Evolutionary conservation across 768 basidiomycete genomes (phyloP), one percentile per base, ranked within the genome.

Genomic region (Polyporus arcularius): DNA sequence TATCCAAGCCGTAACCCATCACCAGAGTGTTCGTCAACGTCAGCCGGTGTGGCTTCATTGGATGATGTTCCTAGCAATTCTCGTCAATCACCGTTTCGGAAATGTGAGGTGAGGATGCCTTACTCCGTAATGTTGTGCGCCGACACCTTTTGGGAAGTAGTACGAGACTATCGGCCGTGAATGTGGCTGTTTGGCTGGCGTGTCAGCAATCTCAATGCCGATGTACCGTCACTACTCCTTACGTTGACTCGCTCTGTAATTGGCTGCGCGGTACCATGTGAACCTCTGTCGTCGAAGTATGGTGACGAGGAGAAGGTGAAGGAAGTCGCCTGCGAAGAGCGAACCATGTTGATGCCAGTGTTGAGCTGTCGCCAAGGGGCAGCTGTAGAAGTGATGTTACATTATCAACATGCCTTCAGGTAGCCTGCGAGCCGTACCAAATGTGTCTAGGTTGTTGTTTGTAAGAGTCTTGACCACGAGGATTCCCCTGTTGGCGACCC

Each of bases 41-140:
- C n/a, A 99, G 76, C 28, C 96, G 84, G 68, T 97, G 94, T 4
- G 96, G 96, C 73, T 98, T 97, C 96, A 99, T 99, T 2, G 96
- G 96, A 76, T 99, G 96, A 50, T 90, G 85, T 84, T 97, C 94
- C 96, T 98, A 67, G 45, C 60, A 46, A 52, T n/a, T 47, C 2
- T 21, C n/a, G 31, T 42, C 15, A 49, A 18, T 16, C 10, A 2
- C 6, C 42, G 15, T 12, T 21, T 10, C 15, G 3, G 16, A 21
- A 15, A 26, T 32, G 15, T 2, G 30, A 21, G 15, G 10, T 38
- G 10, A 8, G 16, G 9, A n/a, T 16, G 15, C 76, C 86, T 57
- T 76, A 96, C 96, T 63, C 96, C 96, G 78, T 98, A 99, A 72
- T 99, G 97, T 72, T 94, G 92, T 63, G 91, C 88, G 3, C 97